These are phyloP conservation scores for Yamagishiella unicocca DNA, from an alignment of 139 green algal genomes.

Conservation along the genomic window DNA sequence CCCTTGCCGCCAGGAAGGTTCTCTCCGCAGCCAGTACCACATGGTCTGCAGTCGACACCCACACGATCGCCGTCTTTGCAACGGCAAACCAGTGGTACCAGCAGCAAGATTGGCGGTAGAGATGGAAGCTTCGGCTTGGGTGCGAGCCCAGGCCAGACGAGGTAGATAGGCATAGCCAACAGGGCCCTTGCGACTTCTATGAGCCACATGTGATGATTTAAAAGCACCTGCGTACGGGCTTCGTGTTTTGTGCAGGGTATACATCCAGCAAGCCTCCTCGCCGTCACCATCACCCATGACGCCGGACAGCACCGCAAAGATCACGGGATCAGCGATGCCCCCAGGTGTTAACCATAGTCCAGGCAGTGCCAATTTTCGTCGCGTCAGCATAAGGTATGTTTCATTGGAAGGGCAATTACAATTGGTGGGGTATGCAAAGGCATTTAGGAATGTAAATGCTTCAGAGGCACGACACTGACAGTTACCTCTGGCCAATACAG, in stretches of 20 bases:
- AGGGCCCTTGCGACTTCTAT: too few species aligned
- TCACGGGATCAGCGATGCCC: not conserved
- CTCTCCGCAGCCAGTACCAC: not conserved
- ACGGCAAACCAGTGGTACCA: constrained; percentile 13
- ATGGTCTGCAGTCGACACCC: not conserved
- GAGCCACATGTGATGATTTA: too few species aligned
- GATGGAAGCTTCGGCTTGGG: not conserved
- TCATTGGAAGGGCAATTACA: too few species aligned
- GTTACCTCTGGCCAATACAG: too few species aligned
- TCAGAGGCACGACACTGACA: too few species aligned
- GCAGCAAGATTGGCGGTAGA: not conserved
- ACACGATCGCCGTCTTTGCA: not conserved
- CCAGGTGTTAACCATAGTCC: not conserved
- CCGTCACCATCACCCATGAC: not conserved
- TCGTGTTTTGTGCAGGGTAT: not conserved
- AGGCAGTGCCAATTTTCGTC: not conserved
- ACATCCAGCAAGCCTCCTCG: not conserved
- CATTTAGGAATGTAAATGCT: too few species aligned
- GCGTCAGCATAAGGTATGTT: constrained; percentile 29
- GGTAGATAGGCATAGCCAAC: too few species aligned
- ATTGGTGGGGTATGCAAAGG: too few species aligned
- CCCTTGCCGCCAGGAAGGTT: not conserved
- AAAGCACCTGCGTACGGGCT: too few species aligned
- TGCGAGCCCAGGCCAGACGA: not conserved
- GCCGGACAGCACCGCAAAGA: not conserved